A percentile compares a stretch with the other conserved stretches of the same genome.
Evolutionary conservation across 257 asterid species (phyloP).

Genomic region (Solanum pinnatisectum): DNA sequence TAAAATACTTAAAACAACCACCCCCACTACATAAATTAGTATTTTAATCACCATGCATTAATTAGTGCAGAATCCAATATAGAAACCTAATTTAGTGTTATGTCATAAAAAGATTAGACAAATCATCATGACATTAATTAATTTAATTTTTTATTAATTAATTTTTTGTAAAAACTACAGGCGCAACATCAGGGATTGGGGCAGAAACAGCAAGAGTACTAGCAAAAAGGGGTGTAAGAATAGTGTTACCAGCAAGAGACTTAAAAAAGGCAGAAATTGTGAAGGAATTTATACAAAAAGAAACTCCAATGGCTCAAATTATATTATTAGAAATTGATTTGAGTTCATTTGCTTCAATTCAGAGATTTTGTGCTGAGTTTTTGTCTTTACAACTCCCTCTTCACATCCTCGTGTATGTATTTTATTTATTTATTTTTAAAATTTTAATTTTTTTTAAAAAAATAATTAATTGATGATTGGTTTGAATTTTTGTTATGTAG

Average conservation of each 20-base stretch:
- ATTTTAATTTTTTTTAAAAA: background rate
- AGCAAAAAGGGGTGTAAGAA: slow-evolving; percentile 69
- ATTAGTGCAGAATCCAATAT: slow-evolving; percentile 1
- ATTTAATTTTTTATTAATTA: background rate
- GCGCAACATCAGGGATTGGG: slow-evolving; percentile 91
- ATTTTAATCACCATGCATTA: background rate
- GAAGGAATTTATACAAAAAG: slow-evolving; percentile 47
- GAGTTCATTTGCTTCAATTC: slow-evolving; percentile 78
- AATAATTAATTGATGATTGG: background rate
- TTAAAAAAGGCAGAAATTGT: slow-evolving; percentile 48
- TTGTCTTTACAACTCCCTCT: slow-evolving; percentile 72
- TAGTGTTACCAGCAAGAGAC: slow-evolving; percentile 77
- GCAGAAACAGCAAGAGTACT: slow-evolving; percentile 85
- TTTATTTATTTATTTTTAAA: background rate
- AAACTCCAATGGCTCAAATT: slow-evolving; percentile 49
- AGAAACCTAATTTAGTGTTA: background rate
- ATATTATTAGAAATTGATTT: slow-evolving; percentile 65
- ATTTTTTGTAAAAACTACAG: slow-evolving; percentile 6
- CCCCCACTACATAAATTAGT: background rate
- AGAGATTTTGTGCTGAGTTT: slow-evolving; percentile 66
- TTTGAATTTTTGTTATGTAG: slow-evolving; percentile 26
- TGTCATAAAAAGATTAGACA: background rate
- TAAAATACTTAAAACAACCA: background rate
- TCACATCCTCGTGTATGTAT: slow-evolving; percentile 72
- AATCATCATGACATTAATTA: background rate